phyloP scores from a whole-genome alignment of 345 rosid species.

The Citrus maxima region DNA sequence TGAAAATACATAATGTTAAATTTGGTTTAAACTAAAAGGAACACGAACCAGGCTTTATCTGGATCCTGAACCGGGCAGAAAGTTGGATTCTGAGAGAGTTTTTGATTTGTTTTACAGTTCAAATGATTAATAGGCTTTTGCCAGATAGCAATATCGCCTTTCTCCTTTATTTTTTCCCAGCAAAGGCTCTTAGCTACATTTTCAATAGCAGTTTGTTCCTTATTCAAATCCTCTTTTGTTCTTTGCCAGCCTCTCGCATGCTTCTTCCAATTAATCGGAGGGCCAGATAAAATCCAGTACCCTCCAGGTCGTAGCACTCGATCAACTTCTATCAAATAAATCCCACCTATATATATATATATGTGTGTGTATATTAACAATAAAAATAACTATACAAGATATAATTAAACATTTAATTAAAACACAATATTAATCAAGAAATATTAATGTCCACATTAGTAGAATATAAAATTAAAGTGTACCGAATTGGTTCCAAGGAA shows the following conservation, averaged over 20 bases:
- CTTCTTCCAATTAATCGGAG: conserved; percentile 57
- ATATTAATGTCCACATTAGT: too few species aligned
- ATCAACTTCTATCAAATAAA: conserved; percentile 61
- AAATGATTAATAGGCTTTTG: conserved; percentile 61
- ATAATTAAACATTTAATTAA: too few species aligned
- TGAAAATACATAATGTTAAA: not conserved
- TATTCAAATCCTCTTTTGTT: conserved; percentile 41
- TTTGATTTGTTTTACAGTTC: conserved; percentile 36
- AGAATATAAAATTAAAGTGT: not conserved
- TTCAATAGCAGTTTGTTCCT: conserved; percentile 48
- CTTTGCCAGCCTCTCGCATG: conserved; percentile 57
- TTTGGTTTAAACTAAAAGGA: not conserved
- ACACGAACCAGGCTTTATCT: conserved; percentile 45
- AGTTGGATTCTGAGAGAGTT: conserved; percentile 26
- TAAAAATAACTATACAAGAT: too few species aligned
- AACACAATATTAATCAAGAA: too few species aligned
- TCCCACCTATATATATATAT: conserved; percentile 34
- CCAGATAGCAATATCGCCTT: conserved; percentile 61
- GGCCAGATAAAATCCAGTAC: conserved; percentile 73
- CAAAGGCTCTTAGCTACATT: conserved; percentile 44
- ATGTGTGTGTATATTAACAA: too few species aligned
- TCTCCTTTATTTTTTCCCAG: conserved; percentile 56
- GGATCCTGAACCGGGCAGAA: conserved; percentile 45
- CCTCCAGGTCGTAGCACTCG: conserved; percentile 68
- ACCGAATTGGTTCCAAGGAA: conserved; percentile 62